phyloP scores from a whole-genome alignment of 2,329 filamentous ascomycete genomes.

The Penicillium sp. region DNA sequence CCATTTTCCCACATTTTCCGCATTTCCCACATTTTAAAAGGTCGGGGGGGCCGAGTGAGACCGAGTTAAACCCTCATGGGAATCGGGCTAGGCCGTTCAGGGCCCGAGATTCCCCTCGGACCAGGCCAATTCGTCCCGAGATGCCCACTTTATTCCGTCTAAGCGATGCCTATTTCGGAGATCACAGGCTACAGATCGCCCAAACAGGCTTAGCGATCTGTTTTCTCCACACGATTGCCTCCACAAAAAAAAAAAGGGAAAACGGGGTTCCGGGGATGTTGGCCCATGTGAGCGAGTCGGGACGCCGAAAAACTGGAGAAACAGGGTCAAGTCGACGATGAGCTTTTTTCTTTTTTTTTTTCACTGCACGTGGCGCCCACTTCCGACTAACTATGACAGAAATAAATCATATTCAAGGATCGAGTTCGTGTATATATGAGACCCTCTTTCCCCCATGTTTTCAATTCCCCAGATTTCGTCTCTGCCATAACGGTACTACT shows the following conservation, averaged over 20 bases:
- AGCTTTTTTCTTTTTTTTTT: constrained; percentile 16
- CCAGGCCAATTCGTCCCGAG: constrained; percentile 1
- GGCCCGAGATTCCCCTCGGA: not conserved
- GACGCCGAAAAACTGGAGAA: constrained; percentile 17
- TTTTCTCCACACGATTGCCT: constrained; percentile 18
- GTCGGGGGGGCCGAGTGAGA: not conserved
- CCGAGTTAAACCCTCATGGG: not conserved
- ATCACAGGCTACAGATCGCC: not conserved
- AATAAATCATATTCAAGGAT: not conserved
- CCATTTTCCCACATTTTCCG: constrained; percentile 1
- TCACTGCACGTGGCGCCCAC: constrained; percentile 7
- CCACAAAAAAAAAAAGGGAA: constrained; percentile 12
- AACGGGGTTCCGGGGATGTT: constrained; percentile 14
- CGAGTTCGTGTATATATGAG: constrained; percentile 13
- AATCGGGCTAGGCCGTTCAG: constrained; percentile 2
- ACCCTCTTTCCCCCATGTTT: constrained; percentile 11
- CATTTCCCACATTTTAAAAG: constrained; percentile 1
- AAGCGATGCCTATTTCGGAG: not conserved
- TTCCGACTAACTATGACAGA: constrained; percentile 1
- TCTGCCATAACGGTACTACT: not conserved
- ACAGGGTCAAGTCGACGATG: not conserved
- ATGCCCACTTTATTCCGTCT: constrained; percentile 2
- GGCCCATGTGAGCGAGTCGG: constrained; percentile 13
- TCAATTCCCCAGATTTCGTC: constrained; percentile 8
- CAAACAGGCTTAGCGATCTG: constrained; percentile 7